phyloP scores from a whole-genome alignment of 139 green algal species.

The Astrephomene gubernaculifera region DNA sequence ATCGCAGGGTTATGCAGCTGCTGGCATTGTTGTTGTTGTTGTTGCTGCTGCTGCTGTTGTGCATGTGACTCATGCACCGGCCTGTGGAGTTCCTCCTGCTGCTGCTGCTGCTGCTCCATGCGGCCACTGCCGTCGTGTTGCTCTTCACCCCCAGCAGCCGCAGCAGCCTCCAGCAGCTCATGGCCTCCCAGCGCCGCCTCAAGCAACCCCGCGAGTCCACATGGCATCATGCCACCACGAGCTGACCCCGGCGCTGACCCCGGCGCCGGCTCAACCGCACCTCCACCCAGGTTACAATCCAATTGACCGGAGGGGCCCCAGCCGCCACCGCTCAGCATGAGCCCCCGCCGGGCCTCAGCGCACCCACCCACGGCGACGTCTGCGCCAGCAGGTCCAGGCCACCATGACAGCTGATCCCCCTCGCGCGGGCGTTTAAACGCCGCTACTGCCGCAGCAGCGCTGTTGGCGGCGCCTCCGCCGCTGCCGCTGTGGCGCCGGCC shows the following conservation, averaged over 20 bases:
- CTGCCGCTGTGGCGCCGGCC: neutral
- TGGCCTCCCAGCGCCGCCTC: slow-evolving; percentile 28
- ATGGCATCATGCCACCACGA: neutral
- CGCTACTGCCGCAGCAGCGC: neutral
- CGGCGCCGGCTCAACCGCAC: neutral
- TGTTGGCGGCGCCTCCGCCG: slow-evolving; percentile 1
- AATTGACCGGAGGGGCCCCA: neutral
- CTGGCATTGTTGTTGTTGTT: too few species aligned
- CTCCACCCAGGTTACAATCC: too few species aligned
- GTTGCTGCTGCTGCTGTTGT: too few species aligned
- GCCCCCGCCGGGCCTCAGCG: neutral
- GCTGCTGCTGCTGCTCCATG: neutral
- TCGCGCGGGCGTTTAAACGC: too few species aligned
- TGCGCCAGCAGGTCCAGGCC: neutral
- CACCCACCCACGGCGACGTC: neutral
- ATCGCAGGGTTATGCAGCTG: too few species aligned
- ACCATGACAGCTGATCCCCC: too few species aligned
- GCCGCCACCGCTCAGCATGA: neutral
- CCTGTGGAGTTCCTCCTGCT: too few species aligned
- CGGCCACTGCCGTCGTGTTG: too few species aligned
- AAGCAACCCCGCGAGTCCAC: slow-evolving; percentile 17
- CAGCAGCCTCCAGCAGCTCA: too few species aligned
- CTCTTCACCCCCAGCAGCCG: neutral
- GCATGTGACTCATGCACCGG: too few species aligned
- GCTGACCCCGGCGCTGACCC: neutral